Percentiles rank a stretch among this genome's conserved stretches.
Conservation (phyloP, 768 basidiomycete species). For the Baorangia bicolor region DNA sequence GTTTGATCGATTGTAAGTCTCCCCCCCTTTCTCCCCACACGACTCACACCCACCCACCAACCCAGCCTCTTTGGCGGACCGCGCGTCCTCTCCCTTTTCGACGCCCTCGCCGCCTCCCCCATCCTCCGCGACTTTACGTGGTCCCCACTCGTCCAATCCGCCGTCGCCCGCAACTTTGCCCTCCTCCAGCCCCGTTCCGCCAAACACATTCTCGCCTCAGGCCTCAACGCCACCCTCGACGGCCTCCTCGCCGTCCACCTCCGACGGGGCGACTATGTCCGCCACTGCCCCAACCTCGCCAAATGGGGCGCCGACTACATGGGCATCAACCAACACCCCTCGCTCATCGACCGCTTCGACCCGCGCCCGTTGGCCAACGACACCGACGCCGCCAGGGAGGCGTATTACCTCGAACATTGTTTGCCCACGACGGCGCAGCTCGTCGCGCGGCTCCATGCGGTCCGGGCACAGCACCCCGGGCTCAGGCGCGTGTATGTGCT, state of each 20-base stretch:
- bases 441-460: slow-evolving; percentile 36
- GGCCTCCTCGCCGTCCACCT: slow-evolving; percentile 57
- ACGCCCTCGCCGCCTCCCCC: slow-evolving; percentile 45
- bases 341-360: slow-evolving; percentile 40
- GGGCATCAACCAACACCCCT: slow-evolving; percentile 49
- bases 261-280: slow-evolving; percentile 57
- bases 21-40: no score
- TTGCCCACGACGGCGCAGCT: slow-evolving; percentile 43
- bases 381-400: neutral
- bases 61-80: slow-evolving; percentile 47
- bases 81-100: slow-evolving; percentile 43
- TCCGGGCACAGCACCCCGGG: slow-evolving; percentile 33
- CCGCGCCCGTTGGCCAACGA: slow-evolving; percentile 14
- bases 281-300: slow-evolving; percentile 54
- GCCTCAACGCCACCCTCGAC: slow-evolving; percentile 29
- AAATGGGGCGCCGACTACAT: slow-evolving; percentile 45
- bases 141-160: slow-evolving; percentile 51
- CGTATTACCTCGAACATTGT: slow-evolving; percentile 32
- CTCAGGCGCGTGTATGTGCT: slow-evolving; percentile 45
- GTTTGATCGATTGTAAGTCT: slow-evolving; percentile 47
- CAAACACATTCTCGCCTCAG: slow-evolving; percentile 17
- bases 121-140: slow-evolving; percentile 50
- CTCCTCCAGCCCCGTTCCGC: slow-evolving; percentile 38
- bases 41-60: neutral
- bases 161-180: slow-evolving; percentile 49